phyloP scores from a whole-genome alignment of 2,329 filamentous ascomycete species.

The Lecanoromycetidae sp. region DNA sequence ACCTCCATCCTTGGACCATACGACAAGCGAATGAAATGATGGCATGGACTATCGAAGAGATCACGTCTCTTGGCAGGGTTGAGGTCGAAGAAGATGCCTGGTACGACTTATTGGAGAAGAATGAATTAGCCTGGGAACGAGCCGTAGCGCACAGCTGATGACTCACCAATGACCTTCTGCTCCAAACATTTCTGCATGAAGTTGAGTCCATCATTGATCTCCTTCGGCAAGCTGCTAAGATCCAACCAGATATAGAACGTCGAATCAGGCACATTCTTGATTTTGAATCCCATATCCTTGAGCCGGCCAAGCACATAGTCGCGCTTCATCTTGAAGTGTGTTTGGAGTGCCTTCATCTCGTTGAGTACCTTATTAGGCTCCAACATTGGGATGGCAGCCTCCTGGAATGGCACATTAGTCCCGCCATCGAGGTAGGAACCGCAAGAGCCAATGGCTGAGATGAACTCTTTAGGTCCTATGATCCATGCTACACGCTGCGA shows the following conservation, averaged over 20 bases:
- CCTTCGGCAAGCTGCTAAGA: slow-evolving; percentile 51
- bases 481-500: slow-evolving; percentile 75
- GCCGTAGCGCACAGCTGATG: too few relatives aligned
- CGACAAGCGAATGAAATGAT: slow-evolving; percentile 76
- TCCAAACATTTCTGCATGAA: slow-evolving; percentile 91
- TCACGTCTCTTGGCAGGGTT: slow-evolving; percentile 84
- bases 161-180: slow-evolving; percentile 70
- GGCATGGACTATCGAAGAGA: slow-evolving; percentile 86
- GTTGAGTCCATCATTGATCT: slow-evolving; percentile 84
- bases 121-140: too few relatives aligned
- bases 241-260: slow-evolving; percentile 89
- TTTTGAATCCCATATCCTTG: slow-evolving; percentile 72
- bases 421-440: slow-evolving; percentile 91
- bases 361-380: slow-evolving; percentile 65
- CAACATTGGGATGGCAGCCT: slow-evolving; percentile 87
- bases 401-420: slow-evolving; percentile 89
- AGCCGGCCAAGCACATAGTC: slow-evolving; percentile 79
- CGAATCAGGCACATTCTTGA: slow-evolving; percentile 73
- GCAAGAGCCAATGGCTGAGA: slow-evolving; percentile 82
- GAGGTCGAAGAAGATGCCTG: slow-evolving; percentile 94
- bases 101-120: too few relatives aligned
- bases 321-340: slow-evolving; percentile 83
- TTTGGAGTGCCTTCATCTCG: slow-evolving; percentile 84
- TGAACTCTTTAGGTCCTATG: slow-evolving; percentile 88
- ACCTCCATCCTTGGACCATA: slow-evolving; percentile 75